phyloP scores from a whole-genome alignment of 768 basidiomycete genomes.

The Lepiota brunneoincarnata region DNA sequence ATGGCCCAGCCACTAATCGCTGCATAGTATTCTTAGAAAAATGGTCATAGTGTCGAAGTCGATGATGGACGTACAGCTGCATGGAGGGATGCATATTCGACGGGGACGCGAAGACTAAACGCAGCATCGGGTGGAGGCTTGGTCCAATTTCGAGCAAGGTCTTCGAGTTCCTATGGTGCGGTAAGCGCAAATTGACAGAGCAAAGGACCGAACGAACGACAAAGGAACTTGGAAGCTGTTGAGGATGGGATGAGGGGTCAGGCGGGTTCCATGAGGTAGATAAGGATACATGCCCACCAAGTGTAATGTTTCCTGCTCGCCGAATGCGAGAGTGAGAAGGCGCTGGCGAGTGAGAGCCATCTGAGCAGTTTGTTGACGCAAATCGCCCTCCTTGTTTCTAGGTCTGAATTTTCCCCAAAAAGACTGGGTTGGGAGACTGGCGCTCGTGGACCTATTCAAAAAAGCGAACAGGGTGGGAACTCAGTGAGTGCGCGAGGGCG shows the following conservation, averaged over 20 bases:
- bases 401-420: slow-evolving; percentile 72
- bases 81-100: slow-evolving; percentile 84
- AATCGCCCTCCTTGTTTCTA: slow-evolving; percentile 66
- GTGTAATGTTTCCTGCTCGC: slow-evolving; percentile 83
- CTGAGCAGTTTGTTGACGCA: slow-evolving; percentile 40
- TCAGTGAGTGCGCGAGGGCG: slow-evolving; percentile 23
- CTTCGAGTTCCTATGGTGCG: slow-evolving; percentile 67
- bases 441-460: slow-evolving; percentile 59
- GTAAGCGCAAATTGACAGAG: slow-evolving; percentile 8
- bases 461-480: slow-evolving; percentile 31
- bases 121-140: slow-evolving; percentile 79
- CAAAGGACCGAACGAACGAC: slow-evolving; percentile 41
- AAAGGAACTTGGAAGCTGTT: slow-evolving; percentile 67
- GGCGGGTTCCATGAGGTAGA: slow-evolving; percentile 3
- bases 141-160: slow-evolving; percentile 79
- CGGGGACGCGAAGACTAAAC: slow-evolving; percentile 77
- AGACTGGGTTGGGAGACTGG: slow-evolving; percentile 50
- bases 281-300: slow-evolving; percentile 41
- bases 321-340: slow-evolving; percentile 78
- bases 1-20: slow-evolving; percentile 79
- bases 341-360: slow-evolving; percentile 75
- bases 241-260: slow-evolving; percentile 11
- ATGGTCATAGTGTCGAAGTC: slow-evolving; percentile 12
- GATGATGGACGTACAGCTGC: slow-evolving; percentile 59
- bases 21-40: slow-evolving; percentile 30